Evolutionary conservation across 2,329 filamentous ascomycete genomes (phyloP).

Genomic region (Tolypocladium guangdongense): DNA sequence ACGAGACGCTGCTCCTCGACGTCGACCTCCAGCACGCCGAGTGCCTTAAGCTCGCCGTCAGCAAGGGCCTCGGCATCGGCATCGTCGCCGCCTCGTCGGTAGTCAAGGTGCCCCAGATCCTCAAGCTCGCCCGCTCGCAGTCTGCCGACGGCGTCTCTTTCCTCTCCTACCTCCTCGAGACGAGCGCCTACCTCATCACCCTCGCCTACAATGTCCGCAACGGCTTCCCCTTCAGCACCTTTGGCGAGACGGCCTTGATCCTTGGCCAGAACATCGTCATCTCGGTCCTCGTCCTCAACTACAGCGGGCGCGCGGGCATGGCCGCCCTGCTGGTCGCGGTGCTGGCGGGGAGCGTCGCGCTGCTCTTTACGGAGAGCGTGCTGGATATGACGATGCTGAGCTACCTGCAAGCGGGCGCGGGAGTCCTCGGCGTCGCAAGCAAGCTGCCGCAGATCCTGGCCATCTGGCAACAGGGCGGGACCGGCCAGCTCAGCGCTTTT

Average conservation of each 20-base stretch:
- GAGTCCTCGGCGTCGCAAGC: constrained; percentile 71
- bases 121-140: constrained; percentile 75
- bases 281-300: constrained; percentile 74
- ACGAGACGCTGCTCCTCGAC: constrained; percentile 75
- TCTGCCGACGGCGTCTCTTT: constrained; percentile 81
- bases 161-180: constrained; percentile 87
- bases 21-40: constrained; percentile 65
- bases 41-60: constrained; percentile 83
- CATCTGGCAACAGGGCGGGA: constrained; percentile 75
- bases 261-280: constrained; percentile 88
- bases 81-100: constrained; percentile 85
- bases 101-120: constrained; percentile 93
- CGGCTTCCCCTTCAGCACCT: constrained; percentile 91
- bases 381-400: constrained; percentile 57
- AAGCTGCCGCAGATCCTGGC: constrained; percentile 90
- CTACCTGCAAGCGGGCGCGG: constrained; percentile 75
- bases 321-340: constrained; percentile 72
- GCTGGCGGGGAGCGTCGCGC: constrained; percentile 56
- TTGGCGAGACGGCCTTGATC: constrained; percentile 88
- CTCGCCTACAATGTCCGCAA: constrained; percentile 89
- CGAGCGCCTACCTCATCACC: constrained; percentile 73
- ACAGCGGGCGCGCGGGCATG: constrained; percentile 54
- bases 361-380: constrained; percentile 57
- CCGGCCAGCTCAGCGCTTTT: constrained; percentile 92
- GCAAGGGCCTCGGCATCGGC: constrained; percentile 84